Conservation (phyloP, 768 basidiomycete species). For the Serendipita sp. region DNA sequence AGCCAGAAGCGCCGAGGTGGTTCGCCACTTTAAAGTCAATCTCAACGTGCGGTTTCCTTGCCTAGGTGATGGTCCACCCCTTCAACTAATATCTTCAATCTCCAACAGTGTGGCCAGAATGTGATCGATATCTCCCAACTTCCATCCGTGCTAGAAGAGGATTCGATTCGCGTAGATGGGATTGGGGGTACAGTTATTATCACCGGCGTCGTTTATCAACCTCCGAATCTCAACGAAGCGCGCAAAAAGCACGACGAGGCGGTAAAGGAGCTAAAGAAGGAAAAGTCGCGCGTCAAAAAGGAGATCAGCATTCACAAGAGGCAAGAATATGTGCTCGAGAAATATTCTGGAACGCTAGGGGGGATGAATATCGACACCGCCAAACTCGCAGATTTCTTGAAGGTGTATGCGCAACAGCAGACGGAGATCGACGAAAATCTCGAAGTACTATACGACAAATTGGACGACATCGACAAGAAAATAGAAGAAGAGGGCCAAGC, state of each 20-base stretch:
- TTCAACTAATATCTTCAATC: not conserved
- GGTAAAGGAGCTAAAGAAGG: not conserved
- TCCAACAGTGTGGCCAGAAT: conserved; percentile 36
- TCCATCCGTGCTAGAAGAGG: conserved; percentile 33
- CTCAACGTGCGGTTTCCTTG: not conserved
- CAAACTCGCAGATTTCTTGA: conserved; percentile 26
- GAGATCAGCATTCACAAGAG: conserved; percentile 22
- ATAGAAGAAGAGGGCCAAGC: conserved; percentile 8
- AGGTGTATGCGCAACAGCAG: conserved; percentile 15
- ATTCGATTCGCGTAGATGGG: conserved; percentile 39
- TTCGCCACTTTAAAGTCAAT: too few species aligned
- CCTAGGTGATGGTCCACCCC: too few species aligned
- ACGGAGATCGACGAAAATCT: conserved; percentile 8
- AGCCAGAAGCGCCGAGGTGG: not conserved
- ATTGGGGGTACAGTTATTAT: conserved; percentile 31
- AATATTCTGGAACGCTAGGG: conserved; percentile 30
- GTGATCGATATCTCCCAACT: conserved; percentile 34
- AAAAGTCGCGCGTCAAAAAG: not conserved
- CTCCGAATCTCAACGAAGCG: conserved; percentile 19
- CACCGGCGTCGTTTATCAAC: conserved; percentile 36
- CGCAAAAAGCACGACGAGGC: not conserved
- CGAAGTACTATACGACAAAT: conserved; percentile 13
- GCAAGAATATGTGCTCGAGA: conserved; percentile 28
- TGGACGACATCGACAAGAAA: not conserved
- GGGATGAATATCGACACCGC: conserved; percentile 20